Percentiles rank a stretch among this genome's conserved stretches.
phyloP scores from a whole-genome alignment of 108 stramenopile genomes.

The Seminavis robusta region DNA sequence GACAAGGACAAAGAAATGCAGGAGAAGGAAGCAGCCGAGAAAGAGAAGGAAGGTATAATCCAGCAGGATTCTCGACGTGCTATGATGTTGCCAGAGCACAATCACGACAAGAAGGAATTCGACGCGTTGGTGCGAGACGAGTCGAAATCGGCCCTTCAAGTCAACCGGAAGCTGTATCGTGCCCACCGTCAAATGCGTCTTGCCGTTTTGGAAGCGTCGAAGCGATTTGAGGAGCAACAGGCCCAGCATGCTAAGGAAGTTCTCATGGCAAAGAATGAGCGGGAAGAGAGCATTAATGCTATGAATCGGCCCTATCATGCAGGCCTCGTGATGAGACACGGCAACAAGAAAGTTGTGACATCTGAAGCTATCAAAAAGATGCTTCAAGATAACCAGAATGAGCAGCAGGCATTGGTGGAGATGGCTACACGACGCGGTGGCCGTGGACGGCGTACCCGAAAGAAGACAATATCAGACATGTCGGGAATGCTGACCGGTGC shows the following conservation, averaged over 20 bases:
- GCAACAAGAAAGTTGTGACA: constrained; percentile 62
- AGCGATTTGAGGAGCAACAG: constrained; percentile 84
- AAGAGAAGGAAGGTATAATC: constrained; percentile 12
- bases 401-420: constrained; percentile 66
- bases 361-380: constrained; percentile 60
- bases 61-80: constrained; percentile 39
- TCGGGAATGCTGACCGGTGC: constrained; percentile 45
- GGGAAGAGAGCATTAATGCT: constrained; percentile 27
- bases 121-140: constrained; percentile 36
- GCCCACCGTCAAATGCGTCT: constrained; percentile 83
- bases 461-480: constrained; percentile 83
- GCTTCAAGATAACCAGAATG: constrained; percentile 49
- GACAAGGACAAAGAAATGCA: constrained; percentile 27
- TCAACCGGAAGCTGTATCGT: constrained; percentile 68
- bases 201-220: constrained; percentile 78
- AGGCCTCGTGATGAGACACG: constrained; percentile 83
- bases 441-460: constrained; percentile 60
- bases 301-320: constrained; percentile 21
- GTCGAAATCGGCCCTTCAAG: constrained; percentile 49
- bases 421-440: constrained; percentile 70
- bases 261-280: constrained; percentile 47
- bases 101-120: constrained; percentile 30
- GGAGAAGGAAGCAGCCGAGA: constrained; percentile 31
- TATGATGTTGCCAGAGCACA: constrained; percentile 66
- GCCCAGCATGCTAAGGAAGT: constrained; percentile 55